phyloP scores from a whole-genome alignment of 2,329 filamentous ascomycete genomes.

The Dothideomycetes sp. region DNA sequence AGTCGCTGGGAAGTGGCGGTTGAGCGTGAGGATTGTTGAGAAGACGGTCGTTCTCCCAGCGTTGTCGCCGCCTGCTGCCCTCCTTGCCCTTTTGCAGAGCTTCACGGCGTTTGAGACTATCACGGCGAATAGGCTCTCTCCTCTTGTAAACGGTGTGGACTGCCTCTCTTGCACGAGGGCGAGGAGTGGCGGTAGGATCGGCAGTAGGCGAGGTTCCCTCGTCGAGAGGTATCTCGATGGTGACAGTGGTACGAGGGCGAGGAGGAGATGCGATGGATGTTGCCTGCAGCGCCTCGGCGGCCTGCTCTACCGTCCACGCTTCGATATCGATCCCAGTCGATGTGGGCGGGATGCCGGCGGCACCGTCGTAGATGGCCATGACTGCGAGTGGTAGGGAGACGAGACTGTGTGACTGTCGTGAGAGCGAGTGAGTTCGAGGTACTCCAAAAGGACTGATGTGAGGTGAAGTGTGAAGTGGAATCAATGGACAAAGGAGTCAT shows the following conservation, averaged over 20 bases:
- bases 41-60: slow-evolving; percentile 94
- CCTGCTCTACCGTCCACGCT: slow-evolving; percentile 39
- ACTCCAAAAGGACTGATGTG: too few species aligned
- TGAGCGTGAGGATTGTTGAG: slow-evolving; percentile 78
- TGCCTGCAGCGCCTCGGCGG: slow-evolving; percentile 33
- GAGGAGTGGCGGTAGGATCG: slow-evolving; percentile 15
- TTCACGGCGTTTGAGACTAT: slow-evolving; percentile 60
- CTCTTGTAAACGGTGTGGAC: slow-evolving; percentile 41
- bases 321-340: slow-evolving; percentile 24
- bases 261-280: slow-evolving; percentile 30
- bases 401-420: too few species aligned
- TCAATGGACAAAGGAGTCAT: too few species aligned
- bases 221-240: slow-evolving; percentile 70
- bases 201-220: slow-evolving; percentile 27
- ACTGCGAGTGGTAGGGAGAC: too few species aligned
- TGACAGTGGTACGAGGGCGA: slow-evolving; percentile 40
- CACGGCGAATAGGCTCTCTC: slow-evolving; percentile 47
- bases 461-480: too few species aligned
- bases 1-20: slow-evolving; percentile 74
- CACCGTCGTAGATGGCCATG: slow-evolving; percentile 11
- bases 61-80: slow-evolving; percentile 71
- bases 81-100: slow-evolving; percentile 80
- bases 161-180: slow-evolving; percentile 25
- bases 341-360: background rate
- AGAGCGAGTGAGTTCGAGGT: too few species aligned